phyloP scores from a whole-genome alignment of 2,329 filamentous ascomycete genomes.

The Hirsutella minnesotensis region DNA sequence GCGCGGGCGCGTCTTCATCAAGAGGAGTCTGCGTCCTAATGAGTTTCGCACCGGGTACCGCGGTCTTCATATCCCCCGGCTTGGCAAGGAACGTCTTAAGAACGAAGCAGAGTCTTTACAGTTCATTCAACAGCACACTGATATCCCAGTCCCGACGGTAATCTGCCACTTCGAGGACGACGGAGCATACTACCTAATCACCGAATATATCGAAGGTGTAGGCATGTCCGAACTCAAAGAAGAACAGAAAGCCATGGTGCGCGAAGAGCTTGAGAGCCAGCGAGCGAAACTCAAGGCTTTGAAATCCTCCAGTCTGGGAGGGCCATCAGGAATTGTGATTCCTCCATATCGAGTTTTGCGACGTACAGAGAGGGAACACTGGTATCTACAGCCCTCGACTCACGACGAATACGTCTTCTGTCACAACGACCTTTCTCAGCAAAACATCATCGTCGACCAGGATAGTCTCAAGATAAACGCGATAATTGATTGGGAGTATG shows the following conservation, averaged over 20 bases:
- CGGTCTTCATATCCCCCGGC: constrained; percentile 16
- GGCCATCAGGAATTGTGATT: constrained; percentile 18
- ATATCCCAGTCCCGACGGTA: constrained; percentile 8
- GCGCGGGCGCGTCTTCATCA: constrained; percentile 15
- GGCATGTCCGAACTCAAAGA: constrained; percentile 4
- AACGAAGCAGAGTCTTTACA: constrained; percentile 3
- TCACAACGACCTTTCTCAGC: constrained; percentile 12
- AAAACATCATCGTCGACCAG: constrained; percentile 13
- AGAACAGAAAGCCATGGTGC: constrained; percentile 7
- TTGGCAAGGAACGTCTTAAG: constrained; percentile 11
- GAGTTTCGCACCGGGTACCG: constrained; percentile 16
- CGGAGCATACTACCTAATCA: constrained; percentile 7
- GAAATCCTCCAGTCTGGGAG: constrained; percentile 15
- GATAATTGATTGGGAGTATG: constrained; percentile 27
- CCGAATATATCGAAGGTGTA: constrained; percentile 8
- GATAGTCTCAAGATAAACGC: constrained; percentile 19
- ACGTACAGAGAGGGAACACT: constrained; percentile 11
- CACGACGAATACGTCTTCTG: constrained; percentile 12
- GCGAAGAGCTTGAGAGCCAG: constrained; percentile 14
- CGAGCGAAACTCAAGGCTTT: constrained; percentile 14
- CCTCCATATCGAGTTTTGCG: constrained; percentile 16
- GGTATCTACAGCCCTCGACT: constrained; percentile 9
- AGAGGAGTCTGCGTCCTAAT: constrained; percentile 16
- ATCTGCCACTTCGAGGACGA: constrained; percentile 9
- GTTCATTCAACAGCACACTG: constrained; percentile 3